A percentile compares a stretch with the other conserved stretches of the same genome.
These are phyloP conservation scores for Lodderomyces elongisporus DNA, from an alignment of 1,139 yeast species.

Conservation along the genomic window DNA sequence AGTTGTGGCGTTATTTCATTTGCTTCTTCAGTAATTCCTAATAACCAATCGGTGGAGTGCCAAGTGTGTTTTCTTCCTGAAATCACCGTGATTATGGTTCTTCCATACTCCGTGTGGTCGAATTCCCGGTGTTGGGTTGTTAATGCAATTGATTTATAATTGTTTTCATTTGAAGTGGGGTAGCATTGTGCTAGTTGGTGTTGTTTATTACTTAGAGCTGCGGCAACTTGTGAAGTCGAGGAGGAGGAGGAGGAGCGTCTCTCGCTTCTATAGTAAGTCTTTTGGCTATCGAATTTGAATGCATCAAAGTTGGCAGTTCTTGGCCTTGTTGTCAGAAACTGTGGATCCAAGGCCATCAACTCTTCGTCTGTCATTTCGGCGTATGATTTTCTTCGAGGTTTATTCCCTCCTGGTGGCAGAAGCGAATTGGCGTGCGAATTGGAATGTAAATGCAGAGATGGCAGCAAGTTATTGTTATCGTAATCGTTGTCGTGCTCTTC, in stretches of 20 bases:
- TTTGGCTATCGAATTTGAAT: slow-evolving; percentile 39
- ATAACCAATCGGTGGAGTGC: slow-evolving; percentile 40
- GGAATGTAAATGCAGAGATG: no score
- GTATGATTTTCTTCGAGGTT: slow-evolving; percentile 46
- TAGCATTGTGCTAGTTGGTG: slow-evolving; percentile 13
- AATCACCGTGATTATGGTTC: slow-evolving; percentile 36
- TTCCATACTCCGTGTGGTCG: slow-evolving; percentile 16
- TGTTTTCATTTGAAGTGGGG: slow-evolving; percentile 36
- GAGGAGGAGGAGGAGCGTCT: slow-evolving; percentile 13
- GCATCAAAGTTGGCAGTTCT: slow-evolving; percentile 29
- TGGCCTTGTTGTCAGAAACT: slow-evolving; percentile 35
- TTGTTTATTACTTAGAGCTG: slow-evolving; percentile 7
- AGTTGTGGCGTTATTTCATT: slow-evolving; percentile 10
- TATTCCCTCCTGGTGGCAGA: not conserved
- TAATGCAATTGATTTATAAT: slow-evolving; percentile 37
- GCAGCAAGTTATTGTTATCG: not conserved
- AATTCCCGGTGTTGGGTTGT: slow-evolving; percentile 34
- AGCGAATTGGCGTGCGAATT: not conserved
- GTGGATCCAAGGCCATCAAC: slow-evolving; percentile 55
- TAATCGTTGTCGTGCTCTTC: not conserved
- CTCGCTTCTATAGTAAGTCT: slow-evolving; percentile 30
- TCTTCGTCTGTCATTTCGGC: slow-evolving; percentile 64
- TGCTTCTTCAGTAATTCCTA: slow-evolving; percentile 9
- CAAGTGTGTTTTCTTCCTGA: slow-evolving; percentile 44
- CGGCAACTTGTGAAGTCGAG: slow-evolving; percentile 6